Evolutionary conservation across 768 basidiomycete species (phyloP).

Genomic region (Cantharellus anzutake): DNA sequence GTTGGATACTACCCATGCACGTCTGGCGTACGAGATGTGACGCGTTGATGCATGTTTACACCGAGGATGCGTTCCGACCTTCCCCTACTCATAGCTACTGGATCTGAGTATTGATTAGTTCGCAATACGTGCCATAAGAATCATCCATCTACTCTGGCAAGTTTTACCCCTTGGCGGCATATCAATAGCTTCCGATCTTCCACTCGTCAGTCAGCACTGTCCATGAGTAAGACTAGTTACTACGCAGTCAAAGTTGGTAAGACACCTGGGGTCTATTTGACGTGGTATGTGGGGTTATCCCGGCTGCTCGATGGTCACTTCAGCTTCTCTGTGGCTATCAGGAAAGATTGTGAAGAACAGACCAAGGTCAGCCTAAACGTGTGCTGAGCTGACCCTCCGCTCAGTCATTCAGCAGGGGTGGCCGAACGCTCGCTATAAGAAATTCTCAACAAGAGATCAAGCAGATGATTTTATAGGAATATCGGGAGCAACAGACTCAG

Average conservation of each 20-base stretch:
- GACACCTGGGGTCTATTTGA: slow-evolving; percentile 41
- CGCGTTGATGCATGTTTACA: neutral
- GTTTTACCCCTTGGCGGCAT: too few relatives aligned
- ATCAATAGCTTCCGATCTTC: too few relatives aligned
- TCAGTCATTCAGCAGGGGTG: slow-evolving; percentile 22
- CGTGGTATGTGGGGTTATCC: slow-evolving; percentile 33
- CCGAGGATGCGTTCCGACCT: too few relatives aligned
- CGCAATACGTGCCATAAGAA: too few relatives aligned
- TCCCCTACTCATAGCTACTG: too few relatives aligned
- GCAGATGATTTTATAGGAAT: slow-evolving; percentile 35
- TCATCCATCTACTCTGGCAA: too few relatives aligned
- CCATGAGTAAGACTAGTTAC: slow-evolving; percentile 16
- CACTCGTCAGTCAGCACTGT: too few relatives aligned
- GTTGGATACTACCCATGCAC: slow-evolving; percentile 18
- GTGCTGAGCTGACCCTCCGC: neutral
- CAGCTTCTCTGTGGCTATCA: slow-evolving; percentile 14
- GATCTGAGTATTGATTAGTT: too few relatives aligned
- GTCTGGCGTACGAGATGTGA: neutral
- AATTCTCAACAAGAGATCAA: slow-evolving; percentile 34
- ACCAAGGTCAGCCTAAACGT: slow-evolving; percentile 20
- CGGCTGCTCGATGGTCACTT: neutral
- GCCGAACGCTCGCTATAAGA: slow-evolving; percentile 41
- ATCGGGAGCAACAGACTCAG: neutral
- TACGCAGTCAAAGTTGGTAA: slow-evolving; percentile 60
- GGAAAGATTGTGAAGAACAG: slow-evolving; percentile 56